Evolutionary conservation across 257 asterid species (phyloP).

Genomic region (Mitragyna speciosa): DNA sequence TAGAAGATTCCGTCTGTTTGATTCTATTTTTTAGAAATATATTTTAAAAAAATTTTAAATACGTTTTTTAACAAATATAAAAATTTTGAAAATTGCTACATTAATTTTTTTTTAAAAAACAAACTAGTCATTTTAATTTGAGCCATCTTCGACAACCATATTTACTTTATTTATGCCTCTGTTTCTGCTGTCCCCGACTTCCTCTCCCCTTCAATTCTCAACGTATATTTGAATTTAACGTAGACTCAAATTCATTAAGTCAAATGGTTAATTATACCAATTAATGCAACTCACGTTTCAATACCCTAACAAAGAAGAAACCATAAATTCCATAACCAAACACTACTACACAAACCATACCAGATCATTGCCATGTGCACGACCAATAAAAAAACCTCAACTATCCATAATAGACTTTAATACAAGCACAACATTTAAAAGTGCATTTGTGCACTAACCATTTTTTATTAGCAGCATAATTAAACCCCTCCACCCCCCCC

Average conservation of each 20-base stretch:
- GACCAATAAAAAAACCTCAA: background rate
- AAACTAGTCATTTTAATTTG: background rate
- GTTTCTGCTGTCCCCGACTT: background rate
- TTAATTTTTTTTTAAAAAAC: too few species aligned
- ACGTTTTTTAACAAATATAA: too few species aligned
- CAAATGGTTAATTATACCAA: background rate
- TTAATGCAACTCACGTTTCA: background rate
- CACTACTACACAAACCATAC: background rate
- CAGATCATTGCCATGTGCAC: slow-evolving; percentile 19
- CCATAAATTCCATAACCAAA: background rate
- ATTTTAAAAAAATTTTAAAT: too few species aligned
- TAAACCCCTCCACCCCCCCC: background rate
- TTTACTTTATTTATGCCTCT: background rate
- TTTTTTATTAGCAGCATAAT: background rate
- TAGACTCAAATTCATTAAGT: slow-evolving; percentile 5
- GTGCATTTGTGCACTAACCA: background rate
- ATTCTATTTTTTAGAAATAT: too few species aligned
- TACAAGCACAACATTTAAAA: too few species aligned
- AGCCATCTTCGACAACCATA: background rate
- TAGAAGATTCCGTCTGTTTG: too few species aligned
- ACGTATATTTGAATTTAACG: background rate
- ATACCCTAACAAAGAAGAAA: background rate
- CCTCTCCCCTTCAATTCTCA: background rate
- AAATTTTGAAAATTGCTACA: too few species aligned
- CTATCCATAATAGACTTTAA: background rate